These are phyloP conservation scores for Inosperma sp. DNA, from an alignment of 768 basidiomycete genomes.

Conservation along the genomic window DNA sequence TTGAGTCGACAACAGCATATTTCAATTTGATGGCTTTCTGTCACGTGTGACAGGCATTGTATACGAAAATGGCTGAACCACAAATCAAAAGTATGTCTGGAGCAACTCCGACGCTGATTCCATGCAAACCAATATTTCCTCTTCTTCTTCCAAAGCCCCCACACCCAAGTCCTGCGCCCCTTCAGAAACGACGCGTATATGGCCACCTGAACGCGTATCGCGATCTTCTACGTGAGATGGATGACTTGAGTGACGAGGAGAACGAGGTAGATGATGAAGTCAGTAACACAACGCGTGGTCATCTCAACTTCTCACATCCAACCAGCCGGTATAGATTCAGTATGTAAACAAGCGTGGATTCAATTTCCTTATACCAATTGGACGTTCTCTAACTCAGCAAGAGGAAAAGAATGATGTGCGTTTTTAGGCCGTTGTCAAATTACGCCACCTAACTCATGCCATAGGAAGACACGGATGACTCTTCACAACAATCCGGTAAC, in stretches of 20 bases:
- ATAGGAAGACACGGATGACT: conserved; percentile 47
- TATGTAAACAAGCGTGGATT: conserved; percentile 38
- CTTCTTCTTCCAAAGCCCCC: conserved; percentile 61
- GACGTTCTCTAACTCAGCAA: conserved; percentile 64
- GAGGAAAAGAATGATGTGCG: conserved; percentile 82
- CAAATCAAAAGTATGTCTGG: conserved; percentile 34
- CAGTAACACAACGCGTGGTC: conserved; percentile 18
- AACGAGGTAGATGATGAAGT: conserved; percentile 75
- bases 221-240: conserved; percentile 71
- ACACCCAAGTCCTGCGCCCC: conserved; percentile 59
- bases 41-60: too few species aligned
- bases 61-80: neutral
- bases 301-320: neutral
- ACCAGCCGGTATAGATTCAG: conserved; percentile 10
- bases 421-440: conserved; percentile 16
- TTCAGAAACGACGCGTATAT: conserved; percentile 48
- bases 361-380: conserved; percentile 62
- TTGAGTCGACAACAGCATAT: too few species aligned
- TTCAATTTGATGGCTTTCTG: too few species aligned
- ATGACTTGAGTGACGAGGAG: conserved; percentile 82
- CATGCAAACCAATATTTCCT: conserved; percentile 59
- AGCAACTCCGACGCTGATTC: conserved; percentile 69
- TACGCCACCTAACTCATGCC: neutral
- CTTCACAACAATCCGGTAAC: conserved; percentile 38
- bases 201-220: conserved; percentile 58